Evolutionary conservation across 2,329 filamentous ascomycete genomes (phyloP).

Genomic region (Aspergillus calidoustus): DNA sequence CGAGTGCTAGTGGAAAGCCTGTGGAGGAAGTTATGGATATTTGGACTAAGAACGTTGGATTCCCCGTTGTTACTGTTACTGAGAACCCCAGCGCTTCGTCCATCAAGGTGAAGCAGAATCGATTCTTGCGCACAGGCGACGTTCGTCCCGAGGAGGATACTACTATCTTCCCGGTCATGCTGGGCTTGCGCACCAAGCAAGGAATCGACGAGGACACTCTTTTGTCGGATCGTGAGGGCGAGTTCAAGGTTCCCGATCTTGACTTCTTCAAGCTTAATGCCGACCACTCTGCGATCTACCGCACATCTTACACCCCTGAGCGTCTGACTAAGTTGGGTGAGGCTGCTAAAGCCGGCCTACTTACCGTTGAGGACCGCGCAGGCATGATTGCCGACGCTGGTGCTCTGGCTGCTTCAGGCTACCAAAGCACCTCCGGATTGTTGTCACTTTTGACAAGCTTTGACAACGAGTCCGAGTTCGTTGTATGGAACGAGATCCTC

Average conservation of each 20-base stretch:
- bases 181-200: conserved; percentile 82
- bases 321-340: conserved; percentile 85
- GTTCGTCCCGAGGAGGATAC: conserved; percentile 91
- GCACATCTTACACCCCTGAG: conserved; percentile 83
- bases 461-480: conserved; percentile 78
- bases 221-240: conserved; percentile 71
- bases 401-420: conserved; percentile 84
- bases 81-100: conserved; percentile 72
- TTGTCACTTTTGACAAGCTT: conserved; percentile 85
- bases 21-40: conserved; percentile 90
- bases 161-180: conserved; percentile 85
- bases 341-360: conserved; percentile 77
- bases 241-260: conserved; percentile 75
- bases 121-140: conserved; percentile 89
- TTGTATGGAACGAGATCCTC: conserved; percentile 93
- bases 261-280: conserved; percentile 98
- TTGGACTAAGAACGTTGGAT: conserved; percentile 97
- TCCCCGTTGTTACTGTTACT: conserved; percentile 85
- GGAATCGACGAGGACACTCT: conserved; percentile 79
- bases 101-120: conserved; percentile 91
- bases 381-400: conserved; percentile 95
- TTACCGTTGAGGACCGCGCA: conserved; percentile 87
- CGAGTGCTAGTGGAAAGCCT: conserved; percentile 87
- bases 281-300: conserved; percentile 90
- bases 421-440: conserved; percentile 90